Conservation (phyloP, 805 yeast genomes). For the Kodamaea sagamina region DNA sequence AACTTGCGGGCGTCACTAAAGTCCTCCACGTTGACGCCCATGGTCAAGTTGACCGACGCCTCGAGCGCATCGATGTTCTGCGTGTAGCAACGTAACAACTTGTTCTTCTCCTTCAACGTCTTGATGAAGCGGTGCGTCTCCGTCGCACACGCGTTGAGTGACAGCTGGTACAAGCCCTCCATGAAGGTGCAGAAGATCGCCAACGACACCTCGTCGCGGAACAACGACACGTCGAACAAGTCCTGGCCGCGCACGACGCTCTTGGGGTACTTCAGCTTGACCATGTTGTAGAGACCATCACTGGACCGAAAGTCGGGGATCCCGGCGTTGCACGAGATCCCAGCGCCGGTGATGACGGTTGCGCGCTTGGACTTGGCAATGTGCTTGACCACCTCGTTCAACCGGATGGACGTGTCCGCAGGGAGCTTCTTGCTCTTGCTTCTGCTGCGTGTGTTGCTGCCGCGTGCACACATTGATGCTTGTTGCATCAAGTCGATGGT, state of each 20-base stretch:
- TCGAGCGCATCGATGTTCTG: slow-evolving; percentile 95
- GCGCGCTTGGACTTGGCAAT: slow-evolving; percentile 57
- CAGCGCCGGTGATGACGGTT: slow-evolving; percentile 90
- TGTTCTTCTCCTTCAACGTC: slow-evolving; percentile 58
- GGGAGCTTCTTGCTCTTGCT: neutral
- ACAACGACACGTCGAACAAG: slow-evolving; percentile 82
- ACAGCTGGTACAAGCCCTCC: slow-evolving; percentile 71
- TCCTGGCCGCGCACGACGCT: slow-evolving; percentile 81
- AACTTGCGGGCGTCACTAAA: slow-evolving; percentile 28
- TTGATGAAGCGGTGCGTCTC: slow-evolving; percentile 77
- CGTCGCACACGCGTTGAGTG: slow-evolving; percentile 73
- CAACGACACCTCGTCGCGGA: slow-evolving; percentile 65
- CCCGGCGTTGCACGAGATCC: slow-evolving; percentile 95
- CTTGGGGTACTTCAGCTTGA: slow-evolving; percentile 61
- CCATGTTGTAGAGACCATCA: slow-evolving; percentile 78
- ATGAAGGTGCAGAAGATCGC: slow-evolving; percentile 84
- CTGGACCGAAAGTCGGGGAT: slow-evolving; percentile 92
- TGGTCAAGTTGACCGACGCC: slow-evolving; percentile 57
- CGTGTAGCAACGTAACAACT: slow-evolving; percentile 83
- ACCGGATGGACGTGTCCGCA: slow-evolving; percentile 26
- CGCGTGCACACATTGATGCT: neutral
- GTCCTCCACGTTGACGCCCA: slow-evolving; percentile 49
- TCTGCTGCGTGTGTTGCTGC: slow-evolving; percentile 1
- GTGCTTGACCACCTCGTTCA: slow-evolving; percentile 41
- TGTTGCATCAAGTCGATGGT: slow-evolving; percentile 15